Evolutionary conservation across 2,329 filamentous ascomycete species (phyloP), one percentile per base, ranked within the genome.

Genomic region (Aspergillus texensis): DNA sequence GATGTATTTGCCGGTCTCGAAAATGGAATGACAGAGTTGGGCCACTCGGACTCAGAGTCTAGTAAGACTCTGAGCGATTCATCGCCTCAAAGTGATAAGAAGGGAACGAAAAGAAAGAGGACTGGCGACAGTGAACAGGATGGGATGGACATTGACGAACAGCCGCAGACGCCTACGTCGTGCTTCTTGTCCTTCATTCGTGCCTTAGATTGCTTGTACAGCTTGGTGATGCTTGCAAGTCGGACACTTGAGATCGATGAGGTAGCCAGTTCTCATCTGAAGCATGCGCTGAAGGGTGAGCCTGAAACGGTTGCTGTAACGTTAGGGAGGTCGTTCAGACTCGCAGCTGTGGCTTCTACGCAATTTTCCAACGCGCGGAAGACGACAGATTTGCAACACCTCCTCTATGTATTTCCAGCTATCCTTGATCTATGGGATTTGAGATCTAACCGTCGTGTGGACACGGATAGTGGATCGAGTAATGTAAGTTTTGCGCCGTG

Each of bases 51-150:
- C 28, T 75, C 74, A 6, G 79, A 80, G 52, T 78, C 78, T 0
- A 75, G 71, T 46, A 61, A 76, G 65, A 77, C 77, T 8, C 60
- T 78, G n/a, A 69, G 68, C 24, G 70, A 68, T 28, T 73, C 72
- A 8, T 66, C 77, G 21, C 59, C 67, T 57, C 64, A 55, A 19
- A 67, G 67, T 57, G 67, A 69, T 45, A 72, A 59, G 30, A 72
- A 77, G 55, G 74, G 74, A 14, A 76, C 71, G 16, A 81, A 81
- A 64, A 70, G 79, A 32, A 81, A 80, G 71, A 75, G 78, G 46
- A 68, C 66, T 36, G 70, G 61, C 19, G 70, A 71, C 14, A 66
- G 67, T 59, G 67, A 70, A 24, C 60, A 60, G 11, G 72, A 76
- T 59, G 64, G 68, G 19, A 75, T 77, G 70, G 71, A 75, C 58